Evolutionary conservation across 768 basidiomycete genomes (phyloP).

Genomic region (Multifurca ochricompacta): DNA sequence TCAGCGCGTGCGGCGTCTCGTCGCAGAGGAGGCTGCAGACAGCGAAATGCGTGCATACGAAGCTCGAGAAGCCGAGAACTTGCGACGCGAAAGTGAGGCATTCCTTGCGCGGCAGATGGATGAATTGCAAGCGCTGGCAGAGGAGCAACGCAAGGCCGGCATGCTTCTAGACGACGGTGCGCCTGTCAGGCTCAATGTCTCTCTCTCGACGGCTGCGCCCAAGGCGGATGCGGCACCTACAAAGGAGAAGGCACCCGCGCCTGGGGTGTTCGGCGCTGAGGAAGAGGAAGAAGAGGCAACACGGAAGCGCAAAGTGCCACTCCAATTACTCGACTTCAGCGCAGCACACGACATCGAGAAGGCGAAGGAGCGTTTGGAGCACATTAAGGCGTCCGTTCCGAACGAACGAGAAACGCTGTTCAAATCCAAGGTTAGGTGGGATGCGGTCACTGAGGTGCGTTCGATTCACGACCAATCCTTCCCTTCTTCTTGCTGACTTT

Average conservation of each 20-base stretch:
- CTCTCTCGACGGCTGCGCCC: constrained; percentile 43
- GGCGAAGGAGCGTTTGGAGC: constrained; percentile 70
- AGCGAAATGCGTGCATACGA: constrained; percentile 75
- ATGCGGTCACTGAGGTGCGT: constrained; percentile 79
- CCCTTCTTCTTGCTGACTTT: constrained; percentile 17
- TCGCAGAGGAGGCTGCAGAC: constrained; percentile 78
- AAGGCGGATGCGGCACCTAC: constrained; percentile 33
- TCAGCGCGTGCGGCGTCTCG: constrained; percentile 58
- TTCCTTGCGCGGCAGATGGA: constrained; percentile 94
- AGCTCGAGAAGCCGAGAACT: constrained; percentile 77
- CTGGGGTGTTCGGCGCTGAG: constrained; percentile 70
- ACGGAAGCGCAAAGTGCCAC: constrained; percentile 74
- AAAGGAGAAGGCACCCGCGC: constrained; percentile 35
- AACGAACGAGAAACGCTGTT: constrained; percentile 70
- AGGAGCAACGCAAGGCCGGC: constrained; percentile 86
- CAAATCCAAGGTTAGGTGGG: constrained; percentile 86
- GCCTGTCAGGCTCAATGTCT: constrained; percentile 80
- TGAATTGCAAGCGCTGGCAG: constrained; percentile 87
- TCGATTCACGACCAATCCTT: neutral
- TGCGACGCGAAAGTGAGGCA: constrained; percentile 85
- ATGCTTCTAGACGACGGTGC: constrained; percentile 87
- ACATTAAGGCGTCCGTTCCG: constrained; percentile 67
- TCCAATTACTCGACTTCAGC: constrained; percentile 88
- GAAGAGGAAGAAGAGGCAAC: constrained; percentile 79
- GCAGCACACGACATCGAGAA: constrained; percentile 74